A percentile compares a stretch with the other conserved stretches of the same genome.
Conservation (phyloP, 192 early-diverging fungal species). For the Linderina pennispora region DNA sequence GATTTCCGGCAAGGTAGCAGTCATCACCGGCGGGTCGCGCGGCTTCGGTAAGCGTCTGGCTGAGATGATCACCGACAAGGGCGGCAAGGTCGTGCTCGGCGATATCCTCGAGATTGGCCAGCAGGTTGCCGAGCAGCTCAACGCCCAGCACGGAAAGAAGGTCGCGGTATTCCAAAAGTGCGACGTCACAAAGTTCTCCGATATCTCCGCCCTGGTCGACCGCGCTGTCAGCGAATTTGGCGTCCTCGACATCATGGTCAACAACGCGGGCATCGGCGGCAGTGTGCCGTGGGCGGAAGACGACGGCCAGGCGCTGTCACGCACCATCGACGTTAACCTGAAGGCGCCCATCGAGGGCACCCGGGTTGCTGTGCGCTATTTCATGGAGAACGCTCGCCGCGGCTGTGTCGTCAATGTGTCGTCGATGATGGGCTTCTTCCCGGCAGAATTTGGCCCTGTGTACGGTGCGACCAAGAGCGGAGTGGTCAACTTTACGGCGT, state of each 20-base stretch:
- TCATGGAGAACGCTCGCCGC: slow-evolving; percentile 40
- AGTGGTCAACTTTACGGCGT: slow-evolving; percentile 56
- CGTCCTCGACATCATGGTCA: slow-evolving; percentile 52
- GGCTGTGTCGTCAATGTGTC: slow-evolving; percentile 75
- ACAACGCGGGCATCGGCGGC: slow-evolving; percentile 59
- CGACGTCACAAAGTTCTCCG: slow-evolving; percentile 43
- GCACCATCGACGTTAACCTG: slow-evolving; percentile 67
- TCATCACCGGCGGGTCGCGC: slow-evolving; percentile 64
- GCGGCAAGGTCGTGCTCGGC: slow-evolving; percentile 58
- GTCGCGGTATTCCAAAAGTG: slow-evolving; percentile 44
- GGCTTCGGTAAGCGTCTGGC: slow-evolving; percentile 64
- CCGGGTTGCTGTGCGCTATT: slow-evolving; percentile 57
- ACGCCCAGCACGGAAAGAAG: slow-evolving; percentile 4
- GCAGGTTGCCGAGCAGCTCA: slow-evolving; percentile 31
- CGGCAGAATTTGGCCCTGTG: slow-evolving; percentile 52
- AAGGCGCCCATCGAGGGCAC: slow-evolving; percentile 72
- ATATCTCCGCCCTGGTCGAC: slow-evolving; percentile 31
- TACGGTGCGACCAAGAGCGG: slow-evolving; percentile 76
- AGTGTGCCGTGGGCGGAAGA: slow-evolving; percentile 36
- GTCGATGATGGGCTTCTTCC: slow-evolving; percentile 62
- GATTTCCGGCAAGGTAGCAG: slow-evolving; percentile 53
- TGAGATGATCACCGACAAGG: slow-evolving; percentile 50
- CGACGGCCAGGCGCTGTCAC: slow-evolving; percentile 43
- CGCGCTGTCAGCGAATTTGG: slow-evolving; percentile 51
- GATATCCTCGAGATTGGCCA: slow-evolving; percentile 50